Conservation (phyloP, 495 filamentous ascomycete genomes). For the Entonaema liquescens region DNA sequence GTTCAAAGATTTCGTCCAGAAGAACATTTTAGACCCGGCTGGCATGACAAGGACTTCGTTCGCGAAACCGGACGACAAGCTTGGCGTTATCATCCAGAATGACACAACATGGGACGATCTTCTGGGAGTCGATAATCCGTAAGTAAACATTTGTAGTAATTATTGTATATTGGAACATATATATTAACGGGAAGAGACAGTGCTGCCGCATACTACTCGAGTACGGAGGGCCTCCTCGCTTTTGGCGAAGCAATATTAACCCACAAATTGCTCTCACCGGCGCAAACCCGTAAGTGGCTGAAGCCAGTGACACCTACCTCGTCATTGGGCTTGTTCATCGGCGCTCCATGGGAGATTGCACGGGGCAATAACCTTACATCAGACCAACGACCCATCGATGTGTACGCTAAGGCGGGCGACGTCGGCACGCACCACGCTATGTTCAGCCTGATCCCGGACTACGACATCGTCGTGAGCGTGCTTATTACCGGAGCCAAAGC, state of each 20-base stretch:
- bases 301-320: constrained; percentile 59
- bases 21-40: neutral
- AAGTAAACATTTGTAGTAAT: neutral
- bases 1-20: neutral
- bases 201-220: constrained; percentile 61
- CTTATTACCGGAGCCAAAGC: constrained; percentile 47
- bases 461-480: constrained; percentile 61
- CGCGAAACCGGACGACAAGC: neutral
- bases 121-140: neutral
- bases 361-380: constrained; percentile 39
- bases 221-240: constrained; percentile 55
- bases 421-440: constrained; percentile 56
- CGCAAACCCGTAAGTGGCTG: constrained; percentile 61
- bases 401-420: constrained; percentile 65
- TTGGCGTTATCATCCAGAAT: neutral
- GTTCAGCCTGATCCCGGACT: constrained; percentile 61
- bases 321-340: constrained; percentile 52
- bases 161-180: neutral
- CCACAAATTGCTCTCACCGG: constrained; percentile 46
- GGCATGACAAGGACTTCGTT: neutral
- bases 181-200: constrained; percentile 22
- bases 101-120: neutral
- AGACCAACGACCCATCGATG: constrained; percentile 49
- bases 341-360: constrained; percentile 66
- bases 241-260: constrained; percentile 58